Percentiles rank a stretch among this genome's conserved stretches.
phyloP scores from a whole-genome alignment of 495 filamentous ascomycete species.

The Apiosordaria backusii region DNA sequence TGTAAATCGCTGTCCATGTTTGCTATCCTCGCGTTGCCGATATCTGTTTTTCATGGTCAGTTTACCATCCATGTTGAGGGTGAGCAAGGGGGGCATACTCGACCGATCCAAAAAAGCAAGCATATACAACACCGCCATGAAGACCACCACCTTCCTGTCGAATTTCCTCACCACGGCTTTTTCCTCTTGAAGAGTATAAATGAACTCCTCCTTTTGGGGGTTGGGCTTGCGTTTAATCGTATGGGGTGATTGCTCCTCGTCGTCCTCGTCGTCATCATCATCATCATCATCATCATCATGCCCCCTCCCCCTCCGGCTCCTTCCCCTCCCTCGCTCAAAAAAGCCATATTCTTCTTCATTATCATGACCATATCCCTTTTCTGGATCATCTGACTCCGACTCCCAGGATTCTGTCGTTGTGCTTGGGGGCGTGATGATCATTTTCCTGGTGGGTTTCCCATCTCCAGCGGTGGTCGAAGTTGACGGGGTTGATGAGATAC shows the following conservation, averaged over 20 bases:
- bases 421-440: background rate
- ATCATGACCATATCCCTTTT: background rate
- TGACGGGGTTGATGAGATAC: background rate
- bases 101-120: constrained; percentile 77
- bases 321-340: background rate
- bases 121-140: constrained; percentile 77
- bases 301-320: constrained; percentile 3
- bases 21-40: constrained; percentile 75
- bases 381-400: constrained; percentile 13
- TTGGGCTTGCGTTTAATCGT: background rate
- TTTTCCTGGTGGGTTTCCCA: background rate
- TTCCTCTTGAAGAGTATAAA: constrained; percentile 74
- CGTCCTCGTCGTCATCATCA: background rate
- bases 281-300: constrained; percentile 8
- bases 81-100: constrained; percentile 46
- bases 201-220: background rate
- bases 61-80: background rate
- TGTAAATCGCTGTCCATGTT: constrained; percentile 64
- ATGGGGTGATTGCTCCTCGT: background rate
- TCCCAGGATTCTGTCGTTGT: background rate
- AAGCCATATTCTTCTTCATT: background rate
- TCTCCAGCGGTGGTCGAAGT: background rate
- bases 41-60: constrained; percentile 48
- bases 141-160: constrained; percentile 71
- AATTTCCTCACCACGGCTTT: constrained; percentile 65